Evolutionary conservation across 2,329 filamentous ascomycete genomes (phyloP).

Genomic region (Epichloe scottii): DNA sequence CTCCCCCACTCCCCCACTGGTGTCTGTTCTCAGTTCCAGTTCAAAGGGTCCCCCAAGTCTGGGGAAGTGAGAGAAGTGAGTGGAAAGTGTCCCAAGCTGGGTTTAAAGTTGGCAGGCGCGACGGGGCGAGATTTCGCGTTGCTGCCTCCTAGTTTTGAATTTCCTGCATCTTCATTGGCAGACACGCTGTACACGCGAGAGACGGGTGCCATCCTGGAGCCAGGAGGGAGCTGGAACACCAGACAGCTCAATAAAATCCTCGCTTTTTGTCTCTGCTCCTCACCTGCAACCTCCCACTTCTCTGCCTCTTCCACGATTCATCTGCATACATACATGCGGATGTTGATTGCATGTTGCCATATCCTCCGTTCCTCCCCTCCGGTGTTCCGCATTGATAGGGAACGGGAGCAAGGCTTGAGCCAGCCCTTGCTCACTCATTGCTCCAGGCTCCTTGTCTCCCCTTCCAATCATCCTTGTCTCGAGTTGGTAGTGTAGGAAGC

Average conservation of each 20-base stretch:
- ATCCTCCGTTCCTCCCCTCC: background rate
- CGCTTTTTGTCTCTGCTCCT: constrained; percentile 3
- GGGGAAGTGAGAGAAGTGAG: constrained; percentile 2
- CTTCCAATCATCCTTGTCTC: background rate
- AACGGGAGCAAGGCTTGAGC: background rate
- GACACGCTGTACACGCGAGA: background rate
- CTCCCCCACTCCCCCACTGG: constrained; percentile 4
- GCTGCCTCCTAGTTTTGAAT: constrained; percentile 1
- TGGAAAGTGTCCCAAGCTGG: background rate
- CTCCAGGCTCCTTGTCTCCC: background rate
- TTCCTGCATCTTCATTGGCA: constrained; percentile 6
- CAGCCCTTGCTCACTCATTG: background rate
- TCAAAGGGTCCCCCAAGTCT: constrained; percentile 2
- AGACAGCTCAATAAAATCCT: background rate
- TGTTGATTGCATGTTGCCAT: background rate
- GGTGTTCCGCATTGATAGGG: background rate
- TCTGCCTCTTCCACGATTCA: background rate
- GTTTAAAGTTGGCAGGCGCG: constrained; percentile 1
- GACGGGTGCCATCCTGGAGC: background rate
- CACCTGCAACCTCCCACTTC: constrained; percentile 1
- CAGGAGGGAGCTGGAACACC: background rate
- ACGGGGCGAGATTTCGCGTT: background rate
- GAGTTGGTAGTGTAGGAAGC: background rate
- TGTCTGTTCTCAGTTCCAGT: background rate
- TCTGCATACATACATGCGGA: background rate